Percentiles rank a stretch among this genome's conserved stretches.
These are phyloP conservation scores for Trichosporon inkin DNA, from an alignment of 1,284 basidiomycete species.

Conservation along the genomic window DNA sequence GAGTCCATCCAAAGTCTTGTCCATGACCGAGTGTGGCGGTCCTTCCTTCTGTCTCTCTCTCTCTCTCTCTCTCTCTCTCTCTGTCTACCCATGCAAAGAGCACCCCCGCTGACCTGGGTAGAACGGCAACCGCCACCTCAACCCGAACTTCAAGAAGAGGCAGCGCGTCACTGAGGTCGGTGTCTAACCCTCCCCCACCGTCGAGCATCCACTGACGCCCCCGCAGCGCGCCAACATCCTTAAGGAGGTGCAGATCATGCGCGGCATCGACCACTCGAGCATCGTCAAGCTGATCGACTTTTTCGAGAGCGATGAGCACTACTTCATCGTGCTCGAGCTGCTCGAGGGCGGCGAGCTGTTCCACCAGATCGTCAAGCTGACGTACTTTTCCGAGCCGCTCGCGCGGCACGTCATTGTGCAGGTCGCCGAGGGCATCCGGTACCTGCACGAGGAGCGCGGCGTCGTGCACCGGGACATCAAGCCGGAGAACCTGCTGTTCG, in stretches of 20 bases:
- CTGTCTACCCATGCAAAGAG: too few relatives aligned
- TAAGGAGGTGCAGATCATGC: slow-evolving; percentile 99
- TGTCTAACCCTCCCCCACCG: slow-evolving; percentile 15
- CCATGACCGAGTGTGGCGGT: slow-evolving; percentile 9
- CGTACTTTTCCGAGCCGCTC: slow-evolving; percentile 95
- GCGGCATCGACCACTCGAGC: slow-evolving; percentile 80
- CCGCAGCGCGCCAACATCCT: slow-evolving; percentile 91
- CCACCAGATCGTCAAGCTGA: slow-evolving; percentile 99
- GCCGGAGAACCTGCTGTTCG: slow-evolving; percentile 95
- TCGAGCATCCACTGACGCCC: slow-evolving; percentile 15
- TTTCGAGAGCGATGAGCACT: slow-evolving; percentile 86
- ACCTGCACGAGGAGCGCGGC: slow-evolving; percentile 95
- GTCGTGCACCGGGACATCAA: slow-evolving; percentile 92
- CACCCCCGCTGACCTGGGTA: slow-evolving; percentile 39
- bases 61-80: too few relatives aligned
- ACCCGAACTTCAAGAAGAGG: slow-evolving; percentile 84
- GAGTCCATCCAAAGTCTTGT: too few relatives aligned
- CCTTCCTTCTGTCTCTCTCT: slow-evolving; percentile 10
- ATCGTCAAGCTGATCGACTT: slow-evolving; percentile 87
- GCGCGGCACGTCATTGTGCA: slow-evolving; percentile 95
- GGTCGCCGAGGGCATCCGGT: slow-evolving; percentile 90
- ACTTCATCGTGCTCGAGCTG: slow-evolving; percentile 90
- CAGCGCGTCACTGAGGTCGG: slow-evolving; percentile 91
- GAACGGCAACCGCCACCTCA: slow-evolving; percentile 87
- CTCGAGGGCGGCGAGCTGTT: slow-evolving; percentile 98